Evolutionary conservation across 495 filamentous ascomycete species (phyloP).

Genomic region (Evansstolkia leycettana): DNA sequence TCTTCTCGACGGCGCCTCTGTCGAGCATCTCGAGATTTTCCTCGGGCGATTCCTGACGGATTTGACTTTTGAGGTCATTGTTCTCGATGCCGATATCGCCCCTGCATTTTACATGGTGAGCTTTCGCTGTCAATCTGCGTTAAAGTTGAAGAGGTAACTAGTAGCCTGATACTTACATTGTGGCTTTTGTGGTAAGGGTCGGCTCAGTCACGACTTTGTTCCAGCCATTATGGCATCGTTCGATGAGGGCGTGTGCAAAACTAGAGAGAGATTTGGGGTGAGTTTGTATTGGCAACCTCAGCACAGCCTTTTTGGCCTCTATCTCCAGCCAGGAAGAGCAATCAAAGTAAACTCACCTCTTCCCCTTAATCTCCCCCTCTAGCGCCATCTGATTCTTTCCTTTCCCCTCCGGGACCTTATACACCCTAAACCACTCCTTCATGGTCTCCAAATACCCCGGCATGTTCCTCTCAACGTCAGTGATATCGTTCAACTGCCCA

Average conservation of each 20-base stretch:
- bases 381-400: background rate
- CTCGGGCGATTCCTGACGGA: background rate
- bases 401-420: conserved; percentile 46
- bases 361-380: background rate
- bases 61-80: background rate
- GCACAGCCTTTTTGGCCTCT: no score
- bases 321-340: background rate
- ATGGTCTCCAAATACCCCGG: conserved; percentile 76
- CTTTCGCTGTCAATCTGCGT: no score
- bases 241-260: background rate
- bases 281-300: no score
- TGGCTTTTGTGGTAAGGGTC: background rate
- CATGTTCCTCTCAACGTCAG: conserved; percentile 85
- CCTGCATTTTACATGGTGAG: background rate
- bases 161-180: no score
- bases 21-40: background rate
- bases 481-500: conserved; percentile 76
- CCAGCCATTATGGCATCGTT: background rate
- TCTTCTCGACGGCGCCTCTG: background rate
- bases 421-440: conserved; percentile 94
- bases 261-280: background rate
- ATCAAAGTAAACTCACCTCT: background rate
- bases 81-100: background rate
- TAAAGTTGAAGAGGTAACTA: no score
- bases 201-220: background rate